Percentiles rank a stretch among this genome's conserved stretches.
Conservation (phyloP, 352 stramenopile genomes). For the Phytophthora fragariae region DNA sequence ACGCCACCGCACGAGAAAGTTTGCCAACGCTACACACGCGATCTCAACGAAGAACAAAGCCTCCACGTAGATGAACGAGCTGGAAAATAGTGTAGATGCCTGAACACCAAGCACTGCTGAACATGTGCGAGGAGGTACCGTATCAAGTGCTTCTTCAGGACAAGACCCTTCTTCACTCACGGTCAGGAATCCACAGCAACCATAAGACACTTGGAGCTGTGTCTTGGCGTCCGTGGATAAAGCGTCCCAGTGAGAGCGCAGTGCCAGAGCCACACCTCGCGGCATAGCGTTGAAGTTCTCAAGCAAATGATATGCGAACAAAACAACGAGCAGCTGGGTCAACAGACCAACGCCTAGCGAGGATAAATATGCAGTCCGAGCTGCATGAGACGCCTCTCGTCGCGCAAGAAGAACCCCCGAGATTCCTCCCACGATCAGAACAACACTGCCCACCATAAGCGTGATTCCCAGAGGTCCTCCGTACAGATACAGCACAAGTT, state of each 20-base stretch:
- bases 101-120: conserved; percentile 35
- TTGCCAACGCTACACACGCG: conserved; percentile 45
- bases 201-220: conserved; percentile 50
- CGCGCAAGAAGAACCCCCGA: conserved; percentile 36
- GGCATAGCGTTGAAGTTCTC: conserved; percentile 51
- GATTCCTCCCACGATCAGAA: conserved; percentile 36
- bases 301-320: conserved; percentile 48
- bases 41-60: conserved; percentile 47
- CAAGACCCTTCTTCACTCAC: conserved; percentile 46
- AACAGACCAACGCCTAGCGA: conserved; percentile 42
- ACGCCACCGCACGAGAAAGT: conserved; percentile 64
- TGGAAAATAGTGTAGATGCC: conserved; percentile 43
- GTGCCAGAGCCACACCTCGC: conserved; percentile 24
- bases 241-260: conserved; percentile 41
- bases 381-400: conserved; percentile 36
- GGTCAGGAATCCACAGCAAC: conserved; percentile 61
- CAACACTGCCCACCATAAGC: conserved; percentile 34
- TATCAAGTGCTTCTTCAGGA: conserved; percentile 59
- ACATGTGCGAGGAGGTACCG: conserved; percentile 47
- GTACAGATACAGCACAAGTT: conserved; percentile 62
- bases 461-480: conserved; percentile 44
- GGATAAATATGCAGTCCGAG: conserved; percentile 43
- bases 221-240: conserved; percentile 29
- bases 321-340: conserved; percentile 44
- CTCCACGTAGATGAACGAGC: conserved; percentile 50